phyloP scores from a whole-genome alignment of 768 basidiomycete species.

The Auriscalpium microsporum region DNA sequence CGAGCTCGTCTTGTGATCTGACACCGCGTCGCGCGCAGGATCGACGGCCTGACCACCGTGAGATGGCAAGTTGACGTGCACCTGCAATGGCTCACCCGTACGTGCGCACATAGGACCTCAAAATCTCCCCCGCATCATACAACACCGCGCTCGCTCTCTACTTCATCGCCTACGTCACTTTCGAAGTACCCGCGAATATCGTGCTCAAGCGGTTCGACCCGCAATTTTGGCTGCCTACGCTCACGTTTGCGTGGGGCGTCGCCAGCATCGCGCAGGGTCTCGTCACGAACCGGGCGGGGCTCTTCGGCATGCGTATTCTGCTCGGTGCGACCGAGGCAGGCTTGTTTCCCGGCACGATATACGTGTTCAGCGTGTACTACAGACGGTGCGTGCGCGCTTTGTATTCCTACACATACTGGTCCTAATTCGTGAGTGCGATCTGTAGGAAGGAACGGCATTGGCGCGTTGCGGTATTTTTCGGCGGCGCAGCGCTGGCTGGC shows the following conservation, averaged over 20 bases:
- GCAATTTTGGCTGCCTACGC: slow-evolving; percentile 49
- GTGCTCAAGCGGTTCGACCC: slow-evolving; percentile 51
- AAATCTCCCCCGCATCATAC: slow-evolving; percentile 41
- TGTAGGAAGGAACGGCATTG: slow-evolving; percentile 47
- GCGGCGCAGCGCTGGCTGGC: slow-evolving; percentile 52
- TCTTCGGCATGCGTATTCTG: slow-evolving; percentile 48
- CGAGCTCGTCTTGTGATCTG: not conserved
- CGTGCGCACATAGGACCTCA: slow-evolving; percentile 33
- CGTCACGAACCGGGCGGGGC: slow-evolving; percentile 41
- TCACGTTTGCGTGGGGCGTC: slow-evolving; percentile 54
- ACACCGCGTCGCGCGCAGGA: slow-evolving; percentile 23
- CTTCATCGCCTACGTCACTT: slow-evolving; percentile 53
- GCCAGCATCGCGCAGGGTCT: slow-evolving; percentile 48
- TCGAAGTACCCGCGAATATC: slow-evolving; percentile 50
- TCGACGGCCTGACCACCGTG: slow-evolving; percentile 36
- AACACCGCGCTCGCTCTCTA: slow-evolving; percentile 52
- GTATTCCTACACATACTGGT: no score
- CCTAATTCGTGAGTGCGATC: no score
- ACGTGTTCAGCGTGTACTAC: slow-evolving; percentile 53
- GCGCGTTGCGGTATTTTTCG: slow-evolving; percentile 56
- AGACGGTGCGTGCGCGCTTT: slow-evolving; percentile 24
- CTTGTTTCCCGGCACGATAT: slow-evolving; percentile 30
- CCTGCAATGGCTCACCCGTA: no score
- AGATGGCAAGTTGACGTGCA: not conserved
- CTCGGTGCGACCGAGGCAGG: slow-evolving; percentile 55